phyloP scores from a whole-genome alignment of 2,329 filamentous ascomycete species.

The Verticillium nonalfalfae region DNA sequence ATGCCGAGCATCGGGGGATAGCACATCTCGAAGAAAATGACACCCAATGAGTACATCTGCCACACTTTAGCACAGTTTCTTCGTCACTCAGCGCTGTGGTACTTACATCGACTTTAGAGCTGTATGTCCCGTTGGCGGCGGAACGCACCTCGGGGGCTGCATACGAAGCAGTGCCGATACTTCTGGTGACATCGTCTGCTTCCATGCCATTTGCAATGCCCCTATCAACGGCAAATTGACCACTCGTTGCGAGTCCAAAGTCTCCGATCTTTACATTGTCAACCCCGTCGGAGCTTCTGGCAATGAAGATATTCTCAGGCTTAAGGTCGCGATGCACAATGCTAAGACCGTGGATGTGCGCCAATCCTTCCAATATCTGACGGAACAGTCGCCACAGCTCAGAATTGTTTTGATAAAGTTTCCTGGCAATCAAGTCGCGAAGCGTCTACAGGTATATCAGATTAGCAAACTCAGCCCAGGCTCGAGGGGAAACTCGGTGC shows the following conservation, averaged over 20 bases:
- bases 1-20: conserved; percentile 57
- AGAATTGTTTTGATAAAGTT: conserved; percentile 64
- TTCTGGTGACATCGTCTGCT: conserved; percentile 61
- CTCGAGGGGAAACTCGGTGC: too few relatives aligned
- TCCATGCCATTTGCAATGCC: conserved; percentile 32
- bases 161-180: conserved; percentile 77
- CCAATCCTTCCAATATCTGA: conserved; percentile 83
- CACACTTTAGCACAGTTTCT: conserved; percentile 8
- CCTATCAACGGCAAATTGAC: conserved; percentile 64
- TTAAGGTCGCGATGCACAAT: conserved; percentile 97
- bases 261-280: conserved; percentile 95
- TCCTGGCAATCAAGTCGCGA: conserved; percentile 76
- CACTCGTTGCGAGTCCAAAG: conserved; percentile 89
- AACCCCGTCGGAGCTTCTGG: conserved; percentile 58
- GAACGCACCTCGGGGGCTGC: conserved; percentile 88
- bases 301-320: conserved; percentile 94
- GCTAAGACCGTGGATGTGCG: conserved; percentile 81
- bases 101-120: conserved; percentile 82
- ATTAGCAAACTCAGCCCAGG: too few relatives aligned
- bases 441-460: conserved; percentile 53
- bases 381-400: conserved; percentile 88
- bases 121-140: conserved; percentile 69
- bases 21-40: conserved; percentile 99
- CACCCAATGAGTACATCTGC: conserved; percentile 90
- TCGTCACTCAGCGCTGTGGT: background rate